These are phyloP conservation scores for Ulmus americana DNA, from an alignment of 331 rosid species.

Conservation along the genomic window DNA sequence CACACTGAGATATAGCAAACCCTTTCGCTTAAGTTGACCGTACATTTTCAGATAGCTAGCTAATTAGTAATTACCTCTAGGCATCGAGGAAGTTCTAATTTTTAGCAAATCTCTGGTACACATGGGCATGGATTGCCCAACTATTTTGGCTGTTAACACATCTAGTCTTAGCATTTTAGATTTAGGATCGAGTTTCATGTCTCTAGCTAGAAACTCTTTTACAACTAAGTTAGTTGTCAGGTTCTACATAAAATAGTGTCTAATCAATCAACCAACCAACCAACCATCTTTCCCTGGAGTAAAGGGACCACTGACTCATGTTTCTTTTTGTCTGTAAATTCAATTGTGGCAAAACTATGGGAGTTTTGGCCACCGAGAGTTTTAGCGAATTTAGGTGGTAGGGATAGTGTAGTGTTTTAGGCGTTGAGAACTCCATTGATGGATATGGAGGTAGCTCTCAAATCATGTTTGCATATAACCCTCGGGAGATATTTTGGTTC, in stretches of 20 bases:
- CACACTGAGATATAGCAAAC: constrained; percentile 24
- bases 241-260: constrained; percentile 38
- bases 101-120: constrained; percentile 20
- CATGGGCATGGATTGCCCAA: constrained; percentile 63
- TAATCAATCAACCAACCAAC: constrained; percentile 34
- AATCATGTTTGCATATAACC: constrained; percentile 71
- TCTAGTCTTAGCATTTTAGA: constrained; percentile 41
- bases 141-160: constrained; percentile 56
- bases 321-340: constrained; percentile 50
- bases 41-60: constrained; percentile 32
- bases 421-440: constrained; percentile 58
- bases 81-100: constrained; percentile 27
- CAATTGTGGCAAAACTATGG: constrained; percentile 62
- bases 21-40: constrained; percentile 27
- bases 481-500: constrained; percentile 92
- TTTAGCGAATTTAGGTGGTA: constrained; percentile 38
- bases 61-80: constrained; percentile 42
- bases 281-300: constrained; percentile 55
- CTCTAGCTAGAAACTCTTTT: constrained; percentile 27
- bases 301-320: constrained; percentile 41
- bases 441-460: constrained; percentile 61
- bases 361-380: constrained; percentile 51
- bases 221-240: constrained; percentile 8
- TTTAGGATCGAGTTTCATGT: background rate
- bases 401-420: constrained; percentile 38